Percentiles rank a stretch among this genome's conserved stretches.
Conservation (phyloP, 139 green algal genomes). For the Tetradesmus obliquus region DNA sequence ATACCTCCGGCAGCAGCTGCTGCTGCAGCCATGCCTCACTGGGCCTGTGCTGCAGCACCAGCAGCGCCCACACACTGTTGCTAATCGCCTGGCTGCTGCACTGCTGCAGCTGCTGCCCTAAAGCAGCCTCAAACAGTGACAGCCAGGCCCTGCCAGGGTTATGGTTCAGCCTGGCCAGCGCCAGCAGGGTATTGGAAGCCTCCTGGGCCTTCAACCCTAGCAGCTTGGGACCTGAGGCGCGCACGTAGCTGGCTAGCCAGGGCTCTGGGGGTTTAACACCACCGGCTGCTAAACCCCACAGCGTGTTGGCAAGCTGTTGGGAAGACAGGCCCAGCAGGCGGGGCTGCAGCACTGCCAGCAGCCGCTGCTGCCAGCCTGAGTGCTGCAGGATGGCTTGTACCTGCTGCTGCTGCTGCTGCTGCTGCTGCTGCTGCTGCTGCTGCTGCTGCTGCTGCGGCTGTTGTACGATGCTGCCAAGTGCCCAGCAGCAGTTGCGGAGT, state of each 20-base stretch:
- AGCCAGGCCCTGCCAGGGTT: slow-evolving; percentile 14
- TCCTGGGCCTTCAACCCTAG: slow-evolving; percentile 8
- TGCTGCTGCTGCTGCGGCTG: slow-evolving; percentile 38
- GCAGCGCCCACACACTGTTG: slow-evolving; percentile 20
- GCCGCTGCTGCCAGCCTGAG: not conserved
- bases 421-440: slow-evolving; percentile 11
- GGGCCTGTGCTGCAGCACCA: not conserved
- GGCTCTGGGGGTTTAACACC: not conserved
- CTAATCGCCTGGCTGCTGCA: slow-evolving; percentile 4
- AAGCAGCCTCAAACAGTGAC: not conserved
- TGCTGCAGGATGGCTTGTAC: not conserved
- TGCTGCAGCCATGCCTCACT: not conserved
- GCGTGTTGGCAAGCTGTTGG: not conserved
- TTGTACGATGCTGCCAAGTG: not conserved
- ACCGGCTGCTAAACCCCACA: slow-evolving; percentile 20
- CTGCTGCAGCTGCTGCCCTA: not conserved
- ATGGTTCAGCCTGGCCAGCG: not conserved
- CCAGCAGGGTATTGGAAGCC: not conserved
- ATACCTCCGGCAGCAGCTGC: slow-evolving; percentile 26
- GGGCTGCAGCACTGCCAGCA: slow-evolving; percentile 15
- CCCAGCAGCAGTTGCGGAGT: slow-evolving; percentile 41
- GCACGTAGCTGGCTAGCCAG: slow-evolving; percentile 5
- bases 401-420: not conserved
- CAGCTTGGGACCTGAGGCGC: not conserved
- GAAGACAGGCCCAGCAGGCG: not conserved